phyloP scores from a whole-genome alignment of 2,329 filamentous ascomycete genomes.

The Endothia cerciana region DNA sequence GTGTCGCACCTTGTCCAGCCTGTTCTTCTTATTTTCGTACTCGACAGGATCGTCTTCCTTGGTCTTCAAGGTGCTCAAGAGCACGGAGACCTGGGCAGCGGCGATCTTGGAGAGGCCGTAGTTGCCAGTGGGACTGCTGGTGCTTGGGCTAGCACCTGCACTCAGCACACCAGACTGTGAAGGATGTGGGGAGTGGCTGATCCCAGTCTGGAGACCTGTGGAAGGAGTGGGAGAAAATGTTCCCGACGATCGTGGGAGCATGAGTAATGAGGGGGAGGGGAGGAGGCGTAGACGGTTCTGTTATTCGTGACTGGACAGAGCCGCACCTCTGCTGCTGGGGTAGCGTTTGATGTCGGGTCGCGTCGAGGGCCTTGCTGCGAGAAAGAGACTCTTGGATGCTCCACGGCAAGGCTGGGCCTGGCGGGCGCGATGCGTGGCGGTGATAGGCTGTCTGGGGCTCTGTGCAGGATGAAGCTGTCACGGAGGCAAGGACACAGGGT shows the following conservation, averaged over 20 bases:
- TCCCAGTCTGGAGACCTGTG: conserved; percentile 60
- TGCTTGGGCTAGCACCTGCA: conserved; percentile 64
- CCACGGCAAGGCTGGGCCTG: neutral
- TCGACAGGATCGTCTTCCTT: conserved; percentile 83
- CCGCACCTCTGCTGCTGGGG: conserved; percentile 30
- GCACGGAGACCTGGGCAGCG: conserved; percentile 90
- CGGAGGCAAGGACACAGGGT: neutral
- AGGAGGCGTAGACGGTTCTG: conserved; percentile 35
- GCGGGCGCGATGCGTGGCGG: neutral
- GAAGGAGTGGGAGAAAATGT: conserved; percentile 66
- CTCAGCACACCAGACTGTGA: conserved; percentile 61
- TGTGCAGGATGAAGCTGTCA: conserved; percentile 6
- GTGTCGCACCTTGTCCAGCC: conserved; percentile 82
- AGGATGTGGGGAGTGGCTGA: conserved; percentile 59
- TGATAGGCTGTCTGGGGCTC: neutral
- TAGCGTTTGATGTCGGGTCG: conserved; percentile 1
- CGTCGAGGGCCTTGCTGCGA: neutral
- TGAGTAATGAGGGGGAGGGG: conserved; percentile 41
- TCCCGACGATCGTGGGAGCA: conserved; percentile 65
- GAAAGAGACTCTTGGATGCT: neutral
- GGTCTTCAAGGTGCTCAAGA: conserved; percentile 93
- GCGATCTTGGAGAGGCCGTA: conserved; percentile 87
- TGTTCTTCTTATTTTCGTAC: conserved; percentile 90
- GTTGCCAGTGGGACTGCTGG: conserved; percentile 64
- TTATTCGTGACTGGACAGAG: conserved; percentile 38